Evolutionary conservation across 176 grass and related monocot genomes (phyloP), one percentile per base, ranked within the genome.

Genomic region (Oryza longistaminata): DNA sequence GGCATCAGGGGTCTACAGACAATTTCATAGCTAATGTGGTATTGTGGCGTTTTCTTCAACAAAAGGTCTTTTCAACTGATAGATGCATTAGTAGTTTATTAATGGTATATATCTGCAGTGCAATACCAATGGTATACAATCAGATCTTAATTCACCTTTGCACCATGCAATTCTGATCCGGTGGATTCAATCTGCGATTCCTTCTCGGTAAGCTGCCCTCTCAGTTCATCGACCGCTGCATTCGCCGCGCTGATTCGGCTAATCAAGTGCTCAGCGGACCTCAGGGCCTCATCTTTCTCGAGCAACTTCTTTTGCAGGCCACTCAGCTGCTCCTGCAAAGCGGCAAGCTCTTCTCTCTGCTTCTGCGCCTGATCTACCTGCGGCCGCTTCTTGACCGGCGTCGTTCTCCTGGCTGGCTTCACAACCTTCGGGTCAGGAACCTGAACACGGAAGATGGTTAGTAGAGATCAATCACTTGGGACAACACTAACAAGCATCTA

Each of bases 281-380:
- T 90, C 33, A 96, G 65, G 68, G 92, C 92, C 77, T 92, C 93
- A 62, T 99, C 97, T 82, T 99, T 99, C 66, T 99, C 97, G 70
- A 80, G 81, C 40, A 99, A 52, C 72, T 96, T 94, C 21, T 70
- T 90, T 26, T 91, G 91, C 61, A 99, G 76, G 35, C 94, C 88
- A 87, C 70, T 77, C 4, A 99, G 80, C 75, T 94, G 92, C 50
- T 88, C 97, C 44, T 91, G 88, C 75, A 99, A 81, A 39, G 86
- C 85, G 60, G 72, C 82, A n/a, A 96, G 42, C 64, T 96, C 93
- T 85, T 99, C 90, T 88, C 81, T 93, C 87, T 85, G 78, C 79
- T 92, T 96, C 31, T 90, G 86, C 61, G 42, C 85, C 66, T 81
- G 85, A 80, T 87, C 89, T 64, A 81, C 75, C 44, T 91, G 80